Evolutionary conservation across 2,329 filamentous ascomycete genomes (phyloP).

Genomic region (Pseudocercospora cruenta): DNA sequence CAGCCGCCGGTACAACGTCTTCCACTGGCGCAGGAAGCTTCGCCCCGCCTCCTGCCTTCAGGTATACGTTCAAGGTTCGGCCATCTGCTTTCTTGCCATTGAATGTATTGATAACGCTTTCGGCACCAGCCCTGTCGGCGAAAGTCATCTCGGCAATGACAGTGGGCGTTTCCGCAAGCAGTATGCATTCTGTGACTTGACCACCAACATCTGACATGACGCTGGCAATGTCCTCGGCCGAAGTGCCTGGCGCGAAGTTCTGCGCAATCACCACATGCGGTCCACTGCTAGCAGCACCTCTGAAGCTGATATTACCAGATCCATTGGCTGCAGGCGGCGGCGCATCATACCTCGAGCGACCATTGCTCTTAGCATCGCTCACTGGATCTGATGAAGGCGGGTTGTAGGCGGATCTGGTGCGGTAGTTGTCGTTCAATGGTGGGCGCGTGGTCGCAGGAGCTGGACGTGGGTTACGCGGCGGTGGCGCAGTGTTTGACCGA

Average conservation of each 20-base stretch:
- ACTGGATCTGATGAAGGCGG: slow-evolving; percentile 41
- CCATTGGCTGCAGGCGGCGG: slow-evolving; percentile 29
- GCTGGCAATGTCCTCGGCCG: slow-evolving; percentile 79
- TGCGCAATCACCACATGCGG: slow-evolving; percentile 74
- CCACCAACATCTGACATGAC: slow-evolving; percentile 69
- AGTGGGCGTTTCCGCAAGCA: slow-evolving; percentile 69
- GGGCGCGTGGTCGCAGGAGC: slow-evolving; percentile 24
- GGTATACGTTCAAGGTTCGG: slow-evolving; percentile 70
- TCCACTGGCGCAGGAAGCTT: slow-evolving; percentile 21
- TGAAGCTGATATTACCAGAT: slow-evolving; percentile 65
- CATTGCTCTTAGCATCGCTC: slow-evolving; percentile 34
- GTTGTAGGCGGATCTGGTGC: slow-evolving; percentile 46
- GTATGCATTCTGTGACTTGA: slow-evolving; percentile 66
- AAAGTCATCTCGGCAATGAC: slow-evolving; percentile 80
- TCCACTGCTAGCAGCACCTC: slow-evolving; percentile 63
- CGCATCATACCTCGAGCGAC: slow-evolving; percentile 36
- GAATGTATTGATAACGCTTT: slow-evolving; percentile 74
- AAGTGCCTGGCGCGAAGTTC: slow-evolving; percentile 82
- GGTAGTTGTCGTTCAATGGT: slow-evolving; percentile 36
- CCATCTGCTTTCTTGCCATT: slow-evolving; percentile 81
- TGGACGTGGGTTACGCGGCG: slow-evolving; percentile 25
- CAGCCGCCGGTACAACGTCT: slow-evolving; percentile 24
- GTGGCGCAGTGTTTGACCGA: slow-evolving; percentile 28
- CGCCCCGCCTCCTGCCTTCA: slow-evolving; percentile 26
- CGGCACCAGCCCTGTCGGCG: slow-evolving; percentile 70